A percentile compares a stretch with the other conserved stretches of the same genome.
Conservation (phyloP, 352 stramenopile genomes). For the Thraustochytrium aureum region DNA sequence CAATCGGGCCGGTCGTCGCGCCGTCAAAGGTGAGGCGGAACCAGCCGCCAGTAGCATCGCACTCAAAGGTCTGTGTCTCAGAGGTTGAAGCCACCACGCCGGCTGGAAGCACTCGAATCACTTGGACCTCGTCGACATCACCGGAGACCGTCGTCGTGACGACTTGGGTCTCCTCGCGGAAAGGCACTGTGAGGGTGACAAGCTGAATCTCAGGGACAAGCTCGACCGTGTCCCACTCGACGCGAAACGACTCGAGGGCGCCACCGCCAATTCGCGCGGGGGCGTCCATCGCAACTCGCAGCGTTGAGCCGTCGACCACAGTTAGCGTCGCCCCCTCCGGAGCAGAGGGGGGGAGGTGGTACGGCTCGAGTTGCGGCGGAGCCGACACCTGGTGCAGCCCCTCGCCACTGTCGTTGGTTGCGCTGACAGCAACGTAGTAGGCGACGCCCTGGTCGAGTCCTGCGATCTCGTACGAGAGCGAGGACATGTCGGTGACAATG, state of each 20-base stretch:
- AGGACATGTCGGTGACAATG: constrained; percentile 79
- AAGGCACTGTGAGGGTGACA: constrained; percentile 61
- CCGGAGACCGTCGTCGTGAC: constrained; percentile 69
- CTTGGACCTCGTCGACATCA: constrained; percentile 76
- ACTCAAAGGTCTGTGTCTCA: constrained; percentile 85
- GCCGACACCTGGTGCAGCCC: constrained; percentile 59
- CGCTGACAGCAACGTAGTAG: constrained; percentile 91
- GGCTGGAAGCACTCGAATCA: constrained; percentile 77
- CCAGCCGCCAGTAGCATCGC: constrained; percentile 79
- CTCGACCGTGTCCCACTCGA: constrained; percentile 78
- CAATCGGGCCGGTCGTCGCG: constrained; percentile 80
- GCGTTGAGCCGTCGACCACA: constrained; percentile 77
- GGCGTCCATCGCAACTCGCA: constrained; percentile 72
- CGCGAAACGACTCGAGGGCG: constrained; percentile 77
- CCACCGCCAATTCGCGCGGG: constrained; percentile 78
- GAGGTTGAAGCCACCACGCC: constrained; percentile 61
- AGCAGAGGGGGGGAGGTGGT: constrained; percentile 56
- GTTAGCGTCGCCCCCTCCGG: constrained; percentile 70
- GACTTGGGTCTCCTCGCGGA: constrained; percentile 64
- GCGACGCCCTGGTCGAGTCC: constrained; percentile 87
- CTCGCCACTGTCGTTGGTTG: constrained; percentile 78
- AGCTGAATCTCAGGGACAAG: constrained; percentile 71
- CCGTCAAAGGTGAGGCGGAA: constrained; percentile 81
- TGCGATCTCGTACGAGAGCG: constrained; percentile 72
- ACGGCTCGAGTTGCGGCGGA: background rate